Evolutionary conservation across 164 flowering plant species (phyloP), one percentile per base, ranked within the genome.

Genomic region (Buxus sempervirens): DNA sequence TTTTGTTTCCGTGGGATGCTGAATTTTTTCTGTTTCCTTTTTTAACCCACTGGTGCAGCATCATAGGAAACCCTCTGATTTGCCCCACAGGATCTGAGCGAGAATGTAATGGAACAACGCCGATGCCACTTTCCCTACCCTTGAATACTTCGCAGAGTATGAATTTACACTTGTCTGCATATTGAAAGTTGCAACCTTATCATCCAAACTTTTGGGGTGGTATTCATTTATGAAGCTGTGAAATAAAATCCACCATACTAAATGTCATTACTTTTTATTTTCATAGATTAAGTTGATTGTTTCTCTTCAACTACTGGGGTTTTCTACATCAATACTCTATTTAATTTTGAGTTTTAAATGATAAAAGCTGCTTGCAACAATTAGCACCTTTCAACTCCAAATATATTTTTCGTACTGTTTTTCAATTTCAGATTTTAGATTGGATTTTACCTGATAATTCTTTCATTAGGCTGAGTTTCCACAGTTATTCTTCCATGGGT

Each of bases 51-150:
- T 66, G 36, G 68, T 66, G 70, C 84, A 96, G 99, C 85, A 84
- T 96, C 69, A 76, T 89, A 57, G 99, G 99, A 63, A 96, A 96
- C 74, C 97, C 96, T 61, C 77, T 82, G 70, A 85, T 96, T 12
- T 96, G 99, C 59, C 82, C 91, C 23, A 88, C 93, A 0, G 98
- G 97, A 7, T 70, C 81, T 8, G 99, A 95, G 78, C 78, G 82
- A 66, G 95, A 84, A 1, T 96, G 98, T 76, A 66, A 71, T 73
- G 96, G 91, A 67, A 77, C 81, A 54, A 72, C 82, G n/a, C 78
- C 84, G n/a, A 76, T 86, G 80, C 96, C 98, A 12, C 77, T 88
- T 78, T 83, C 92, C 49, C 82, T 87, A 83, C 79, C 83, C 77
- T 70, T 84, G 68, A 89, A 79, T 65, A 74, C 64, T 73, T 67